These are phyloP conservation scores for Wickerhamomyces sp. DNA, from an alignment of 1,139 yeast genomes.

Conservation along the genomic window DNA sequence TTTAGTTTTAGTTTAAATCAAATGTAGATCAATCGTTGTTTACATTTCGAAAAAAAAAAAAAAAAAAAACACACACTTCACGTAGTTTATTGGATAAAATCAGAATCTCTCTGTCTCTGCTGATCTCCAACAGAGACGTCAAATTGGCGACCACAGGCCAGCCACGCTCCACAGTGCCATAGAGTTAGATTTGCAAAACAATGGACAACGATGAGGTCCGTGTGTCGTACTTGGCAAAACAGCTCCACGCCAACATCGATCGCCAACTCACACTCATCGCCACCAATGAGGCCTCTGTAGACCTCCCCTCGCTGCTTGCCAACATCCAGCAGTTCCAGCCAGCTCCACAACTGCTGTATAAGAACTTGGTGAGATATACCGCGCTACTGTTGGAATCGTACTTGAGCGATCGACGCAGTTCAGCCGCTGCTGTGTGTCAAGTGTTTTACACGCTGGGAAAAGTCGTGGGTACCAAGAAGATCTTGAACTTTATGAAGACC, in stretches of 20 bases:
- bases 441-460: conserved; percentile 57
- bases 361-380: conserved; percentile 32
- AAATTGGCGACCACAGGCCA: too few relatives aligned
- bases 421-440: conserved; percentile 18
- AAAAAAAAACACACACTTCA: too few relatives aligned
- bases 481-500: conserved; percentile 53
- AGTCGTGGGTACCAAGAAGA: conserved; percentile 59
- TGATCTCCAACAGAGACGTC: too few relatives aligned
- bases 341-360: conserved; percentile 48
- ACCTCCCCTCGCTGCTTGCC: conserved; percentile 8
- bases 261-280: conserved; percentile 2
- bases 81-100: too few relatives aligned
- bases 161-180: too few relatives aligned
- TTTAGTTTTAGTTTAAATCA: too few relatives aligned
- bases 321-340: conserved; percentile 47
- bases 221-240: conserved; percentile 23
- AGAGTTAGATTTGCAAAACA: too few relatives aligned
- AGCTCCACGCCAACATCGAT: conserved; percentile 11
- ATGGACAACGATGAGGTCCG: conserved; percentile 28
- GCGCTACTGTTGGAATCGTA: conserved; percentile 29
- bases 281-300: neutral
- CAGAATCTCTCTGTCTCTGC: too few relatives aligned
- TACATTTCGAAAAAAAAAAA: too few relatives aligned
- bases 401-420: conserved; percentile 10
- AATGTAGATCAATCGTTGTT: too few relatives aligned